Evolutionary conservation across 805 yeast species (phyloP), one percentile per base, ranked within the genome.

Genomic region (Hanseniaspora taiwanica): DNA sequence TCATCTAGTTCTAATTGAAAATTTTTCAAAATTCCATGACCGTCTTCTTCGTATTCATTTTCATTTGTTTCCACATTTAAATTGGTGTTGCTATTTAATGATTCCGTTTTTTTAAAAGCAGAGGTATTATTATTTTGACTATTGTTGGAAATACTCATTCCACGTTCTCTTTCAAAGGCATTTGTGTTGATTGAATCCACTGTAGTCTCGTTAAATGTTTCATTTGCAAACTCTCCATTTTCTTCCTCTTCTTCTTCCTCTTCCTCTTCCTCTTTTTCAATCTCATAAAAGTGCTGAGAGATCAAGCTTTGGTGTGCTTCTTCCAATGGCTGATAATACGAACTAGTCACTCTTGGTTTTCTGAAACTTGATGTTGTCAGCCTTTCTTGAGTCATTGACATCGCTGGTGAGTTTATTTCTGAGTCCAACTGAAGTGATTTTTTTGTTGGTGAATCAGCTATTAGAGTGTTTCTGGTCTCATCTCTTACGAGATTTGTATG

Each of bases 1-100:
- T 64, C 66, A 21, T 48, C 51, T 12, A 51, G 39, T 13, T 43
- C 42, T 17, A 51, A 36, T 20, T 49, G 52, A 3, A 50, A 43
- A 42, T 46, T 46, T 36, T 49, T 39, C 42, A 37, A 35, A 18
- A 38, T 43, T 14, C 46, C 43, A 13, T 36, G 31, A 19, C 18
- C 18, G 20, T 14, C 20, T 25, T 25, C 13, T 8, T 16, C 21
- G 5, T 24, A 20, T 14, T 40, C 40, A 23, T 18, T 19, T 16
- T 14, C 33, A 10, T 10, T 23, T 23, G n/a, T n/a, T n/a, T n/a
- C n/a, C n/a, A n/a, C n/a, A n/a, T n/a, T n/a, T n/a, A n/a, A n/a
- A n/a, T n/a, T n/a, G n/a, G n/a, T n/a, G n/a, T n/a, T n/a, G n/a
- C n/a, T n/a, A n/a, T n/a, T n/a, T n/a, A n/a, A n/a, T n/a, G n/a